Conservation (phyloP, 1,139 yeast species). For the Suhomyces coccinellae region DNA sequence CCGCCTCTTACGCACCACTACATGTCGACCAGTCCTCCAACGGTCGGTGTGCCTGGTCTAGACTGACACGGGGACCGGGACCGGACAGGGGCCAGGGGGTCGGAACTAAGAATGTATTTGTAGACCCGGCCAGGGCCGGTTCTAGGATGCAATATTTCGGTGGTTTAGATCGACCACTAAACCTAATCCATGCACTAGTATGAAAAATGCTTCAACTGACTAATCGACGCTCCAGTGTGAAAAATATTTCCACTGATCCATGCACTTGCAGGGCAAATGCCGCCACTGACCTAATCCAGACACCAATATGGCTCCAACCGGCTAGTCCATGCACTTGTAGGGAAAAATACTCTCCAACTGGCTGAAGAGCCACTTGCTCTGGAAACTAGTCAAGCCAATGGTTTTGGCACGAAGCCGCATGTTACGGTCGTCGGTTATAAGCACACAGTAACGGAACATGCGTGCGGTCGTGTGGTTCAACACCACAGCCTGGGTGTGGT, state of each 20-base stretch:
- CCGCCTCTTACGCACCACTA: background rate
- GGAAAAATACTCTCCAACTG: constrained; percentile 48
- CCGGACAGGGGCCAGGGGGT: background rate
- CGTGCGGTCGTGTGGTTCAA: constrained; percentile 40
- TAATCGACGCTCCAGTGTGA: too few species aligned
- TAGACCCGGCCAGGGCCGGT: background rate
- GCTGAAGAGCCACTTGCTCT: constrained; percentile 61
- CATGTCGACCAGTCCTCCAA: background rate
- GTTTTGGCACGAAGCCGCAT: constrained; percentile 68
- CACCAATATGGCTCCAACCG: too few species aligned
- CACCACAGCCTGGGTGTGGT: constrained; percentile 12
- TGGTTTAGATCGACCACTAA: background rate
- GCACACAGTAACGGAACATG: constrained; percentile 54
- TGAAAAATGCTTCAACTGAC: constrained; percentile 46
- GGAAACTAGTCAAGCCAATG: constrained; percentile 56
- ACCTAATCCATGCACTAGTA: constrained; percentile 43
- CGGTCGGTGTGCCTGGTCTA: background rate
- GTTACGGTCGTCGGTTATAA: constrained; percentile 72
- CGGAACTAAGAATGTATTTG: constrained; percentile 1
- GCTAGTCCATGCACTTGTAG: constrained; percentile 44
- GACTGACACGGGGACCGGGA: background rate
- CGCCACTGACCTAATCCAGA: too few species aligned
- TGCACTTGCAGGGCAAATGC: too few species aligned
- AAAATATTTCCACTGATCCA: too few species aligned
- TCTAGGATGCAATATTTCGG: constrained; percentile 3